Evolutionary conservation across 2,329 filamentous ascomycete genomes (phyloP).

Genomic region (Triangularia setosa): DNA sequence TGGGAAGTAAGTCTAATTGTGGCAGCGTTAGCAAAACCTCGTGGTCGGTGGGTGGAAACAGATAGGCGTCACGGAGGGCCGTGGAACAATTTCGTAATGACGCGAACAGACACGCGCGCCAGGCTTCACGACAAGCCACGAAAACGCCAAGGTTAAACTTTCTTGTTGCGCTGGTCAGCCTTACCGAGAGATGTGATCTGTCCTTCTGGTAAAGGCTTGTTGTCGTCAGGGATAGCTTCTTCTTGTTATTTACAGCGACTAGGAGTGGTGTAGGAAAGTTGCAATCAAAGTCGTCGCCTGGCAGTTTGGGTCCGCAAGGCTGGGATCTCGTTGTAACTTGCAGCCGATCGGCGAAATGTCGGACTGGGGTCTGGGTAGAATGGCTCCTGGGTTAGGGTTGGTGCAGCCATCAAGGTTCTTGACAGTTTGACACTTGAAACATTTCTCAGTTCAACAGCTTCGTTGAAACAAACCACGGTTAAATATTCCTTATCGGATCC

Average conservation of each 20-base stretch:
- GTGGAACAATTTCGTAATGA: background rate
- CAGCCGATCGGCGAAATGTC: background rate
- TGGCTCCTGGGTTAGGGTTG: background rate
- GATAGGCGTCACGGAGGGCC: background rate
- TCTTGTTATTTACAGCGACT: background rate
- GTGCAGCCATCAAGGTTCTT: background rate
- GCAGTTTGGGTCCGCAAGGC: background rate
- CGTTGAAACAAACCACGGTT: background rate
- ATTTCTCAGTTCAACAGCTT: background rate
- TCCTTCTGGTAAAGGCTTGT: background rate
- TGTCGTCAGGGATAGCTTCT: background rate
- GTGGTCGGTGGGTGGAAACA: background rate
- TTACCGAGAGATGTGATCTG: background rate
- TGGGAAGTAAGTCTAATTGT: background rate
- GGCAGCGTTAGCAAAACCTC: background rate
- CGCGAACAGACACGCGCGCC: background rate
- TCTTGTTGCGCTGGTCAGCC: background rate
- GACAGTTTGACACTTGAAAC: background rate
- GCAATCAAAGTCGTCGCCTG: background rate
- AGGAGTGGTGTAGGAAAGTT: background rate
- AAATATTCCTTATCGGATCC: background rate
- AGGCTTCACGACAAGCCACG: background rate
- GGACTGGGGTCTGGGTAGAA: background rate
- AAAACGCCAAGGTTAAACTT: background rate
- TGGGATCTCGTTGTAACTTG: background rate